Conservation (phyloP, 2,329 filamentous ascomycete genomes). For the Xylariaceae sp. region DNA sequence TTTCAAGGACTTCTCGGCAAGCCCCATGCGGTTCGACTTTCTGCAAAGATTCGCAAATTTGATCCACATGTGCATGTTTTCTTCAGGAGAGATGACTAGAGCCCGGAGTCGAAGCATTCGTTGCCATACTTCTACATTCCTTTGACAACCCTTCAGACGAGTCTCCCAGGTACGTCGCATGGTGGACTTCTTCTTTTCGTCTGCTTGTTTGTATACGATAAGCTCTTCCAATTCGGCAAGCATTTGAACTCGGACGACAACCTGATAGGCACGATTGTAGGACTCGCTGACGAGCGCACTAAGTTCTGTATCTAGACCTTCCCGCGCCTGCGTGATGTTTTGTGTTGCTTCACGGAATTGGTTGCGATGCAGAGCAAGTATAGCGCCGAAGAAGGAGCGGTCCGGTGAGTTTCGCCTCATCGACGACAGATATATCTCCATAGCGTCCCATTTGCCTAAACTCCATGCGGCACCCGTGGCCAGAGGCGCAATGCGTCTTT, state of each 20-base stretch:
- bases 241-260: slow-evolving; percentile 99
- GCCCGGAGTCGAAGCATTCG: slow-evolving; percentile 93
- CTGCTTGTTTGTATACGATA: slow-evolving; percentile 94
- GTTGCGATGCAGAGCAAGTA: slow-evolving; percentile 89
- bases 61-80: slow-evolving; percentile 99
- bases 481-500: slow-evolving; percentile 85
- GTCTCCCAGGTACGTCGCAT: slow-evolving; percentile 96
- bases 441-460: slow-evolving; percentile 92
- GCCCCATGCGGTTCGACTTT: slow-evolving; percentile 88
- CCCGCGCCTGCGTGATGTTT: slow-evolving; percentile 87
- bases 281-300: slow-evolving; percentile 97
- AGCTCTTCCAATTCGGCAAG: slow-evolving; percentile 97
- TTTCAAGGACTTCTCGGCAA: slow-evolving; percentile 92
- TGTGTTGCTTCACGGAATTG: slow-evolving; percentile 87
- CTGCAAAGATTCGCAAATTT: slow-evolving; percentile 98
- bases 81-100: slow-evolving; percentile 82
- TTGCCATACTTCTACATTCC: slow-evolving; percentile 98
- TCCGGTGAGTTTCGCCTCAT: slow-evolving; percentile 95
- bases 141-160: slow-evolving; percentile 87
- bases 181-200: slow-evolving; percentile 80
- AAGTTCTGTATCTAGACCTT: slow-evolving; percentile 91
- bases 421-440: slow-evolving; percentile 94
- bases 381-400: slow-evolving; percentile 95
- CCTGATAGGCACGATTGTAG: slow-evolving; percentile 94
- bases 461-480: slow-evolving; percentile 97